phyloP scores from a whole-genome alignment of 164 flowering plant genomes.

The Nymphaea colorata region DNA sequence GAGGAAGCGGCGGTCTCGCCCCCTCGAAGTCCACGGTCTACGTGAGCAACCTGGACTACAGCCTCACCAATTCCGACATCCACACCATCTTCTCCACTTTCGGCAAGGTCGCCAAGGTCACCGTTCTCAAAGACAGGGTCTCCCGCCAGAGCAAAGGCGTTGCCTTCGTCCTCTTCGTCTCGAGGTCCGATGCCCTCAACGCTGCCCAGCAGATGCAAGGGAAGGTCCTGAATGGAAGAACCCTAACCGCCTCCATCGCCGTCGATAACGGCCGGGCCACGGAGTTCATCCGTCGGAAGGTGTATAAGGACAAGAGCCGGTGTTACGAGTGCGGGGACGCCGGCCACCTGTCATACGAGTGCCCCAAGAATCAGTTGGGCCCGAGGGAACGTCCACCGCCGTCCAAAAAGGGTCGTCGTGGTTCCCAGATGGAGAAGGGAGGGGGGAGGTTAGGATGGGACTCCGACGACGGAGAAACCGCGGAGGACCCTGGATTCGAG shows the following conservation, averaged over 20 bases:
- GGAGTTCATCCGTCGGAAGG: slow-evolving; percentile 68
- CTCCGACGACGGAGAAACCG: slow-evolving; percentile 20
- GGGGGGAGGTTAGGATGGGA: slow-evolving; percentile 11
- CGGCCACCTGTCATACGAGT: slow-evolving; percentile 88
- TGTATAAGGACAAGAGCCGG: slow-evolving; percentile 74
- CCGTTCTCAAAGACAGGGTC: slow-evolving; percentile 61
- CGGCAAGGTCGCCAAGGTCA: slow-evolving; percentile 83
- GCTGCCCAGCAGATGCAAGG: slow-evolving; percentile 61
- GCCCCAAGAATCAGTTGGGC: slow-evolving; percentile 74
- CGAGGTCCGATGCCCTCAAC: slow-evolving; percentile 44
- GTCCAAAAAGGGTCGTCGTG: slow-evolving; percentile 19
- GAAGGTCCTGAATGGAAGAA: slow-evolving; percentile 64
- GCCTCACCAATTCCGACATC: slow-evolving; percentile 86
- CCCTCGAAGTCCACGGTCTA: slow-evolving; percentile 95
- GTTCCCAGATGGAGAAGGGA: slow-evolving; percentile 13
- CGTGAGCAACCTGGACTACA: slow-evolving; percentile 68
- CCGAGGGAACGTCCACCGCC: slow-evolving; percentile 63
- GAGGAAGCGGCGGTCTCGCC: slow-evolving; percentile 67
- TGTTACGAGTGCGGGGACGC: slow-evolving; percentile 87
- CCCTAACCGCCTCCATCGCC: slow-evolving; percentile 59
- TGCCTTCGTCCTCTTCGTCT: slow-evolving; percentile 75
- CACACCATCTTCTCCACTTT: slow-evolving; percentile 93
- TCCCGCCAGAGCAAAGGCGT: slow-evolving; percentile 74
- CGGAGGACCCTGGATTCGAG: slow-evolving; percentile 27
- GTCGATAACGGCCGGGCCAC: slow-evolving; percentile 76